Evolutionary conservation across 1,139 yeast species (phyloP).

Genomic region (Kurtzmaniella quercitrusa): DNA sequence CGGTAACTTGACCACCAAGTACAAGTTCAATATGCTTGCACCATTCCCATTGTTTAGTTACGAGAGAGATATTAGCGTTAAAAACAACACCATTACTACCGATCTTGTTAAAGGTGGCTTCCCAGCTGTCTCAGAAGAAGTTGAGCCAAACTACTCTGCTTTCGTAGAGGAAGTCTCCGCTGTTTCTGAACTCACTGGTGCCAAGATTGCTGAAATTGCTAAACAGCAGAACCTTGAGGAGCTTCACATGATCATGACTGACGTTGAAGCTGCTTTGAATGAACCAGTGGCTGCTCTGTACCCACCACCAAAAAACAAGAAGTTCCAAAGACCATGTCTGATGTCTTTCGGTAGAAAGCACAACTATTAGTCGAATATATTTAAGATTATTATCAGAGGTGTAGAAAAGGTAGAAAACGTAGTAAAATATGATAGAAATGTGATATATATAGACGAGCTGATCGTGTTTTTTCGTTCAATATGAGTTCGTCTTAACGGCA

Average conservation of each 20-base stretch:
- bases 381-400: background rate
- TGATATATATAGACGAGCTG: too few relatives aligned
- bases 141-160: background rate
- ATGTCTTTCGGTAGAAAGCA: background rate
- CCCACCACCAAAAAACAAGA: constrained; percentile 3
- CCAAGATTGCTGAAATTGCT: background rate
- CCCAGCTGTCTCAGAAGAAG: background rate
- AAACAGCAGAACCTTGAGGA: background rate
- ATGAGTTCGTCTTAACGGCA: too few relatives aligned
- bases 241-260: background rate
- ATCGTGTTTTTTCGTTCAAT: too few relatives aligned
- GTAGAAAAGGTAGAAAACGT: background rate
- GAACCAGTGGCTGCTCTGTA: background rate
- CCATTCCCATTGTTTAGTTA: constrained; percentile 27
- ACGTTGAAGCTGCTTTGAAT: background rate
- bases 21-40: constrained; percentile 23
- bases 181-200: background rate
- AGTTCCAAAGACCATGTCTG: background rate
- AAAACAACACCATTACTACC: constrained; percentile 29
- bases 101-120: constrained; percentile 15
- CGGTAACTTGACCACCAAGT: constrained; percentile 39
- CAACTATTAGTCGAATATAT: background rate
- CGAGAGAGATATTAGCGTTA: constrained; percentile 38
- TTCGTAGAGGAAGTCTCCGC: background rate
- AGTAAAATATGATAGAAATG: background rate